Percentiles rank a stretch among this genome's conserved stretches.
phyloP scores from a whole-genome alignment of 768 basidiomycete genomes.

The Phanerochaete carnosa region DNA sequence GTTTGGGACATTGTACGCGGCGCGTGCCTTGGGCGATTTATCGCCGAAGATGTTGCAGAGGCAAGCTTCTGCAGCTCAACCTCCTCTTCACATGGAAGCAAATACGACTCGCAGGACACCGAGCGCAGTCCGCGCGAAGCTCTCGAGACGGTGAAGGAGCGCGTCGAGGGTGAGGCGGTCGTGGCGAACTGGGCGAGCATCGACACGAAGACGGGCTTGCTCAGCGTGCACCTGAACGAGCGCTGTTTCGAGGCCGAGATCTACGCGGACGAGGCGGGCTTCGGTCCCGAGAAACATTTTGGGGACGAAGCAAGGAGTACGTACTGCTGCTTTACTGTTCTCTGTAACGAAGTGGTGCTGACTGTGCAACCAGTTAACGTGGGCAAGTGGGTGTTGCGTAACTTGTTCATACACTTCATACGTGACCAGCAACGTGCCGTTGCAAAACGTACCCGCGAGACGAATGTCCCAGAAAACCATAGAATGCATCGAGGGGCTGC shows the following conservation, averaged over 20 bases:
- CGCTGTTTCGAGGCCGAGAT: constrained; percentile 92
- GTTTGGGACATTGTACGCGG: constrained; percentile 91
- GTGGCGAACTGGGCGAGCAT: constrained; percentile 81
- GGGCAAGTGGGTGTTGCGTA: constrained; percentile 87
- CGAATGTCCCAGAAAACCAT: constrained; percentile 18
- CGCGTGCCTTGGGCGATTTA: constrained; percentile 68
- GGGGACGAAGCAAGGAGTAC: constrained; percentile 79
- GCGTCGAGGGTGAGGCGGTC: constrained; percentile 94
- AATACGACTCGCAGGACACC: constrained; percentile 30
- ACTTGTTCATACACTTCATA: constrained; percentile 79
- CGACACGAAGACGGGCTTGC: constrained; percentile 86
- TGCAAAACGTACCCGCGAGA: constrained; percentile 21
- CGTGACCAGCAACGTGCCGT: constrained; percentile 54
- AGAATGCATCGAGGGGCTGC: constrained; percentile 19
- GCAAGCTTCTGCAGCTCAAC: constrained; percentile 46
- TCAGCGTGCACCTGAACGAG: constrained; percentile 86
- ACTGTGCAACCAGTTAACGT: constrained; percentile 65
- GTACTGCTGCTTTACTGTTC: constrained; percentile 28
- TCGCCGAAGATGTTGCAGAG: constrained; percentile 59
- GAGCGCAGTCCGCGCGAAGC: constrained; percentile 76
- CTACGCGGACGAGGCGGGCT: constrained; percentile 89
- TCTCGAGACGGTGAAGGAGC: constrained; percentile 81
- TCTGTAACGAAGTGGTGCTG: not conserved
- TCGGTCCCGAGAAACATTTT: constrained; percentile 53
- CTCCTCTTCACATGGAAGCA: constrained; percentile 14